Conservation (phyloP, 1,284 basidiomycete genomes). For the Uromyces viciae-fabae region DNA sequence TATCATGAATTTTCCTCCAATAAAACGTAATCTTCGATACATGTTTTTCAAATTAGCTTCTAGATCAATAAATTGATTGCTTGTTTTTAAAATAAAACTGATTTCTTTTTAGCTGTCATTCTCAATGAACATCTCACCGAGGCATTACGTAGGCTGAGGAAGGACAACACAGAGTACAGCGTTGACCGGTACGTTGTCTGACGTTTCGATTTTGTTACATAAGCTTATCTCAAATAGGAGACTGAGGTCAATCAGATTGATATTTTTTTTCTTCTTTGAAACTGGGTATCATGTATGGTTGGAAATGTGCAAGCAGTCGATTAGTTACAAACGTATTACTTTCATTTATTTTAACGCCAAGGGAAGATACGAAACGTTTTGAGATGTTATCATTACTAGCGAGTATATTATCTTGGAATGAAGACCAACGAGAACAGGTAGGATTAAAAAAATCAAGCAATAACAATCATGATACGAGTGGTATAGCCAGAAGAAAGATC, state of each 20-base stretch:
- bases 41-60: too few species aligned
- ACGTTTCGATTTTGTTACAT: neutral
- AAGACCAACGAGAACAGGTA: conserved; percentile 81
- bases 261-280: neutral
- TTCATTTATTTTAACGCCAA: conserved; percentile 83
- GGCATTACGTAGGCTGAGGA: conserved; percentile 83
- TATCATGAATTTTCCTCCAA: conserved; percentile 24
- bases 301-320: conserved; percentile 59
- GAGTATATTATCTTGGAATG: conserved; percentile 83
- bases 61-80: neutral
- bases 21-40: neutral
- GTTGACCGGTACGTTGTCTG: conserved; percentile 65
- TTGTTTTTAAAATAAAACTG: neutral
- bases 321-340: conserved; percentile 92
- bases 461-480: neutral
- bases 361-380: conserved; percentile 88
- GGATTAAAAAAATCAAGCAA: conserved; percentile 68
- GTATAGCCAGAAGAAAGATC: too few species aligned
- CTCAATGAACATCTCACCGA: conserved; percentile 97
- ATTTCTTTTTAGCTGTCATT: conserved; percentile 71
- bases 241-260: neutral
- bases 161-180: conserved; percentile 76
- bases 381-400: conserved; percentile 89
- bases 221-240: neutral
- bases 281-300: conserved; percentile 17